Conservation (phyloP, 306 rosid species). For the Cyamopsis tetragonoloba region DNA sequence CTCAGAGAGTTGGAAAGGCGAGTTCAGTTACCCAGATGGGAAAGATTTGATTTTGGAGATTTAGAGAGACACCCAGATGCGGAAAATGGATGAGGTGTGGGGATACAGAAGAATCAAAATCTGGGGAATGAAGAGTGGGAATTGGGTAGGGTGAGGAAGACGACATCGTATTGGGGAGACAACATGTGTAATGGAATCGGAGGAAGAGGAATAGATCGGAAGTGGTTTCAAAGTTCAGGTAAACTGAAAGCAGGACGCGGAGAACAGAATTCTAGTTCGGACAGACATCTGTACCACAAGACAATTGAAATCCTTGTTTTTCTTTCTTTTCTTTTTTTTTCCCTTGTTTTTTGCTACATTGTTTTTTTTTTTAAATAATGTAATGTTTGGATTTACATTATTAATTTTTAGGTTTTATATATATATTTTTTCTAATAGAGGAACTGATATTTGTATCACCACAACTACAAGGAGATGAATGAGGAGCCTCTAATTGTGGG, state of each 20-base stretch:
- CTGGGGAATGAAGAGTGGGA: conserved; percentile 1
- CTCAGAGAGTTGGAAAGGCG: conserved; percentile 1
- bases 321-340: not conserved
- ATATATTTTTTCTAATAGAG: no score
- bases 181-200: not conserved
- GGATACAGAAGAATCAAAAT: not conserved
- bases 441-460: no score
- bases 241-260: conserved; percentile 9
- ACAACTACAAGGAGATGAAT: no score
- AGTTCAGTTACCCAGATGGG: conserved; percentile 23
- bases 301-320: not conserved
- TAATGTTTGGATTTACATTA: no score
- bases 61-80: conserved; percentile 30
- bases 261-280: not conserved
- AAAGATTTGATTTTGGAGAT: conserved; percentile 33
- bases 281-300: not conserved
- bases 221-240: conserved; percentile 5
- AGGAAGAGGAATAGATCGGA: conserved; percentile 5
- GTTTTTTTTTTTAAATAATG: no score
- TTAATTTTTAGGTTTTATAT: no score
- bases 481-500: no score
- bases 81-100: conserved; percentile 2
- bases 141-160: no score
- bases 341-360: no score
- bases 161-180: not conserved